Evolutionary conservation across 257 asterid species (phyloP).

Genomic region (Coffea canephora): DNA sequence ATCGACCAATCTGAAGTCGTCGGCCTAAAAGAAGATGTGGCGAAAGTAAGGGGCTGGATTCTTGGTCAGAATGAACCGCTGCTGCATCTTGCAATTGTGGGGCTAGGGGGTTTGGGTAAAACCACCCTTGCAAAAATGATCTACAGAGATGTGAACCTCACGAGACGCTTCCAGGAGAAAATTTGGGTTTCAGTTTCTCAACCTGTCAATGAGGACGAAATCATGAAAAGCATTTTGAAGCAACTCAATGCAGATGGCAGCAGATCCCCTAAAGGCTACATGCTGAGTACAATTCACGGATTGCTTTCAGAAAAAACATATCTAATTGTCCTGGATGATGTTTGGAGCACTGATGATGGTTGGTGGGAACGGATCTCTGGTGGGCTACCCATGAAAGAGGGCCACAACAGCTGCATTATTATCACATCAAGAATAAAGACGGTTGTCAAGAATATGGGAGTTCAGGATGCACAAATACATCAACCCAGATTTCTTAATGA

Average conservation of each 20-base stretch:
- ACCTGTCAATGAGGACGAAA: slow-evolving; percentile 19
- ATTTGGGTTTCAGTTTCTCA: slow-evolving; percentile 30
- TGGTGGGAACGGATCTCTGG: slow-evolving; percentile 26
- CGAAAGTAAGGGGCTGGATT: slow-evolving; percentile 24
- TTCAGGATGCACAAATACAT: slow-evolving; percentile 10
- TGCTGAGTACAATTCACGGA: slow-evolving; percentile 14
- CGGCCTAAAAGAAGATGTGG: slow-evolving; percentile 19
- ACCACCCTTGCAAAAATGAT: slow-evolving; percentile 33
- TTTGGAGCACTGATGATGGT: slow-evolving; percentile 25
- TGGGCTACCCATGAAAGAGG: slow-evolving; percentile 18
- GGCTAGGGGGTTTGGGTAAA: slow-evolving; percentile 34
- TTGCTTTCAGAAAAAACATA: slow-evolving; percentile 18
- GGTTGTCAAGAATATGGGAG: slow-evolving; percentile 22
- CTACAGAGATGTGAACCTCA: slow-evolving; percentile 14
- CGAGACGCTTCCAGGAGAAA: slow-evolving; percentile 13
- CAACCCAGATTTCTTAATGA: slow-evolving; percentile 20
- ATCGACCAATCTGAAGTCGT: slow-evolving; percentile 25
- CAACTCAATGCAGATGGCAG: slow-evolving; percentile 14
- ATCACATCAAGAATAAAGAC: slow-evolving; percentile 26
- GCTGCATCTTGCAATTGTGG: slow-evolving; percentile 27
- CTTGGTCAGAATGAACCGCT: slow-evolving; percentile 8
- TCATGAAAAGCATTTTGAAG: slow-evolving; percentile 24
- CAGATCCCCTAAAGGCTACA: slow-evolving; percentile 9
- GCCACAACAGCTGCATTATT: slow-evolving; percentile 21
- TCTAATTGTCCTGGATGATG: slow-evolving; percentile 33